A percentile compares a stretch with the other conserved stretches of the same genome.
Evolutionary conservation across 805 yeast genomes (phyloP).

Genomic region (Lachancea fermentati): DNA sequence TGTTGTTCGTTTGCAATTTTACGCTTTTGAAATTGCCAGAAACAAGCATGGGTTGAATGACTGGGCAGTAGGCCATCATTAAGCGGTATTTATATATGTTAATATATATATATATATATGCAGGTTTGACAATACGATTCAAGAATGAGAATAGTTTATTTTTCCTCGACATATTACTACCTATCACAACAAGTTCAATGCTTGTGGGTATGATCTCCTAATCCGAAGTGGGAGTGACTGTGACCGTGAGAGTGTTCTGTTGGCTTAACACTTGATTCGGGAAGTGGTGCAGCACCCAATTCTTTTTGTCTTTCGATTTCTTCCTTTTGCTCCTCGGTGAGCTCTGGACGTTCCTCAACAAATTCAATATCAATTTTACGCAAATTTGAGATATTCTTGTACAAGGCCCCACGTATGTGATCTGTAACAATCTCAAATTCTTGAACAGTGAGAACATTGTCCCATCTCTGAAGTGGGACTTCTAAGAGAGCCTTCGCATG

Average conservation of each 20-base stretch:
- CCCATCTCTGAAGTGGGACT: conserved; percentile 43
- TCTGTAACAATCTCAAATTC: conserved; percentile 40
- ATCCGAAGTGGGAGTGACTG: conserved; percentile 18
- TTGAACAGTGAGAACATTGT: conserved; percentile 35
- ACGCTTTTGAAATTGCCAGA: conserved; percentile 91
- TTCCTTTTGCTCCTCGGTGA: conserved; percentile 19
- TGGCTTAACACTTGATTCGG: conserved; percentile 5
- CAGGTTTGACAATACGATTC: background rate
- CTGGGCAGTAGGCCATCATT: conserved; percentile 54
- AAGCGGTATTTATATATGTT: conserved; percentile 8
- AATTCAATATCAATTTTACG: conserved; percentile 40
- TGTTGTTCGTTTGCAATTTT: conserved; percentile 88
- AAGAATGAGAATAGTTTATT: background rate
- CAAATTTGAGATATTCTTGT: conserved; percentile 37
- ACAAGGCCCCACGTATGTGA: conserved; percentile 33
- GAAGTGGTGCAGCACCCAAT: conserved; percentile 4
- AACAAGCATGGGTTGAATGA: conserved; percentile 87
- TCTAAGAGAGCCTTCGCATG: conserved; percentile 34
- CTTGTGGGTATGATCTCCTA: conserved; percentile 19
- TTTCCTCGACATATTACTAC: background rate
- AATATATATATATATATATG: too few relatives aligned
- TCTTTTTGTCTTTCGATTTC: conserved; percentile 11
- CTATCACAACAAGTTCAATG: conserved; percentile 7
- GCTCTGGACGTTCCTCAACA: conserved; percentile 31
- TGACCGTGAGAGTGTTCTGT: conserved; percentile 12